These are phyloP conservation scores for Suhomyces terraborum DNA, from an alignment of 1,139 yeast genomes.

Conservation along the genomic window DNA sequence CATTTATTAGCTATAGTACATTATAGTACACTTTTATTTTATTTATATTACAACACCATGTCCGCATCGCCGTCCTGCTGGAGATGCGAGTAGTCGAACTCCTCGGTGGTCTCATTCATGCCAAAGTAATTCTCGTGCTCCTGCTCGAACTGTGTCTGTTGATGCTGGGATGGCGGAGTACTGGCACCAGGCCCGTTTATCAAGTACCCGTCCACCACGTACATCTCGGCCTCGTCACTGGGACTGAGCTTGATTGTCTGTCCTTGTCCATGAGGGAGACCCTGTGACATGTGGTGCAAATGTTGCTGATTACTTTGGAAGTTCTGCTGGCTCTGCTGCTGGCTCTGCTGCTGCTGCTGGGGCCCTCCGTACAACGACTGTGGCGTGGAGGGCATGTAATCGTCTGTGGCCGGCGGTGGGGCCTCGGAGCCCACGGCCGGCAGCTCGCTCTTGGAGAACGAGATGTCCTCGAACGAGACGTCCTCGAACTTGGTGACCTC, in stretches of 20 bases:
- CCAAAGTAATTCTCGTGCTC: conserved; percentile 48
- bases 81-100: conserved; percentile 12
- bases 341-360: conserved; percentile 12
- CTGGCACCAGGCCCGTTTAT: conserved; percentile 16
- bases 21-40: no score
- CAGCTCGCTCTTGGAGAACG: conserved; percentile 21
- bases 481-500: conserved; percentile 47
- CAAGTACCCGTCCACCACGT: conserved; percentile 44
- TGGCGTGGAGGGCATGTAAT: conserved; percentile 39
- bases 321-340: conserved; percentile 1
- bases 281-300: not conserved
- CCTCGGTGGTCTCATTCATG: conserved; percentile 20
- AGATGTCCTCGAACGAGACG: conserved; percentile 41
- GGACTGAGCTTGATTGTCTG: conserved; percentile 33
- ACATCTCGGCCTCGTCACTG: conserved; percentile 42
- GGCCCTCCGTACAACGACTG: conserved; percentile 31
- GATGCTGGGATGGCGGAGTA: conserved; percentile 17
- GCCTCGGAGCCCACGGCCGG: not conserved
- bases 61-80: conserved; percentile 12
- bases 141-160: conserved; percentile 23
- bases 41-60: conserved; percentile 10
- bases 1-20: conserved; percentile 7
- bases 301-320: not conserved
- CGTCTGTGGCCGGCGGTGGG: conserved; percentile 14
- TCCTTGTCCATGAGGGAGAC: no score